Percentiles rank a stretch among this genome's conserved stretches.
Conservation (phyloP, 2,329 filamentous ascomycete species). For the Claviceps maximensis region DNA sequence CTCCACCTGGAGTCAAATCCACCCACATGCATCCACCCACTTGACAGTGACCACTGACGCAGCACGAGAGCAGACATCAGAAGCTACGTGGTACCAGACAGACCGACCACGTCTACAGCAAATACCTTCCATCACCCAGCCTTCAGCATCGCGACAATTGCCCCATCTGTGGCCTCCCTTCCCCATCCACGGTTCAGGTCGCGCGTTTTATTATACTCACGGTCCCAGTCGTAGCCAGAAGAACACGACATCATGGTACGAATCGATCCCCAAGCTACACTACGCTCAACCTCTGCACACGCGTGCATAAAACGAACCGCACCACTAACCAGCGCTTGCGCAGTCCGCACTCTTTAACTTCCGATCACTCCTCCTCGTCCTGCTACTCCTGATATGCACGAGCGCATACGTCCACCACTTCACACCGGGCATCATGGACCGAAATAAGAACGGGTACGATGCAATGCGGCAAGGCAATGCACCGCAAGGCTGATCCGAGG, state of each 20-base stretch:
- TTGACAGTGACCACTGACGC: background rate
- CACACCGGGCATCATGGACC: conserved; percentile 79
- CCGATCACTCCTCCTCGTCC: conserved; percentile 85
- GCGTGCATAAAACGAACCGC: background rate
- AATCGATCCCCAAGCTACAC: background rate
- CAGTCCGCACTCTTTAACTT: conserved; percentile 98
- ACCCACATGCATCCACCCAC: background rate
- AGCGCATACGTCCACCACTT: conserved; percentile 87
- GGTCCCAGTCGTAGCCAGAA: too few species aligned
- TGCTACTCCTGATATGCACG: conserved; percentile 92
- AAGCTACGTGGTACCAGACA: background rate
- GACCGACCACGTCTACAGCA: background rate
- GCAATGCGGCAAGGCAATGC: background rate
- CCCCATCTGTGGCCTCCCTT: background rate
- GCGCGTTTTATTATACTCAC: too few species aligned
- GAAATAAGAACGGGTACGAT: conserved; percentile 76
- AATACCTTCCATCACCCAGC: background rate
- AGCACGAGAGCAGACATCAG: background rate
- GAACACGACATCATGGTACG: background rate
- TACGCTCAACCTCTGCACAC: background rate
- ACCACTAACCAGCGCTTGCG: background rate
- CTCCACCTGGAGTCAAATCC: conserved; percentile 12
- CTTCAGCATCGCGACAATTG: background rate
- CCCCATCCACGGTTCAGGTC: background rate
- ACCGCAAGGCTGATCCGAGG: conserved; percentile 27